Evolutionary conservation across 2,329 filamentous ascomycete species (phyloP), one percentile per base, ranked within the genome.

Genomic region (Arthrobotrys megalospora): DNA sequence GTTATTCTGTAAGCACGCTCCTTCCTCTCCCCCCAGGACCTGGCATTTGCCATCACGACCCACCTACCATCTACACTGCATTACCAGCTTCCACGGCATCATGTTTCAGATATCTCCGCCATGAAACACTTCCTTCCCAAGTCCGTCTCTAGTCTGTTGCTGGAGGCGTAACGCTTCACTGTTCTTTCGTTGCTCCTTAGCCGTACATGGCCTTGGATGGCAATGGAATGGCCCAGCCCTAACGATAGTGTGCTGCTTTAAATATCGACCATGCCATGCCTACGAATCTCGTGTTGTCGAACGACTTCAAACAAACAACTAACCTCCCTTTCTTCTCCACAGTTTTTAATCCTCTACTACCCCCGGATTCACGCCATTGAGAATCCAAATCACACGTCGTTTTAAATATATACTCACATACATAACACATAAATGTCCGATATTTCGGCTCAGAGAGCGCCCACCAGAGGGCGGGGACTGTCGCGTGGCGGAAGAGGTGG

Each of bases 391-490:
- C 65, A 55, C n/a, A 11, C 50, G 50, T 60, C 60, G 52, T 41
- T 8, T 16, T 32, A 70, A 19, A 58, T 14, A 53, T 16, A 50
- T 24, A 43, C 28, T 52, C 52, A 71, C 36, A 28, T 63, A 53
- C 52, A 77, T 32, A 66, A 36, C 66, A 71, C 84, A 83, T 85
- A 87, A 78, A 98, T 98, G 96, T 97, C 96, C 89, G 95, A 98
- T 90, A 90, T 93, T 55, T 71, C 73, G 70, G 55, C 73, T 71
- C 73, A 77, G 38, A 71, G 73, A 62, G 41, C 73, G 73, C 86
- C 90, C 88, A 81, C 63, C 55, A 93, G 95, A 87, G 94, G 95
- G 87, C 92, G 96, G 90, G 93, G 93, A 87, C 92, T 93, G 85
- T 89, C 91, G 86, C 92, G 95, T 85, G 94, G 94, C 84, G 94